Base-by-base conservation (phyloP, 768 basidiomycete species). In the Hygrocybe punicea region DNA sequence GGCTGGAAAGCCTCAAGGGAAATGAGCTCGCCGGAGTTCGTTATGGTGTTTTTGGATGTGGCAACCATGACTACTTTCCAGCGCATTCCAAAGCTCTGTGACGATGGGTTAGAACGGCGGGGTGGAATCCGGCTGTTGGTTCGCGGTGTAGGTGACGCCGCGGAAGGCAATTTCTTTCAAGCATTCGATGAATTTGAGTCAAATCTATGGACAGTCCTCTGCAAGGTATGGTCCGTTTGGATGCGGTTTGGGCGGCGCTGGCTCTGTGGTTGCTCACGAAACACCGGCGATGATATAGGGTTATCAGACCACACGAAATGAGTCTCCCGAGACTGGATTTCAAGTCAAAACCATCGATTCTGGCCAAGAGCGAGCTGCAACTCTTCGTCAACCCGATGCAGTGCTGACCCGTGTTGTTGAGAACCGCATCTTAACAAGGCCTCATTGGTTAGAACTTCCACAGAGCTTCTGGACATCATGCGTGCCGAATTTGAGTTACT, bases 31-130 rank as follows among this genome's bases (percentile, higher is more conserved):
- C 58, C 2, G 66, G 69, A 42, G 70, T 76, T 17, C 65, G 66
- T 24, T 81, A 73, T 54, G 76, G 74, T 2, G 77, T 81, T 17
- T 81, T 81, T 51, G 80, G 79, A 2, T 79, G 78, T 58, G 80
- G 80, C 4, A 77, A 81, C 64, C 69, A 68, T 45, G 80, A 81
- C 59, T 81, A 80, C 79, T 3, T 81, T 71, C 64, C 78, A 80
- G 61, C 71, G 73, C 16, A 74, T 81, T 24, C 80, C 80, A 2
- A 71, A 33, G 35, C 62, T 77, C 8, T 65, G 74, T 56, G 79
- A 81, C 61, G 63, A 66, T n/a, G 33, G 59, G 25, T 55, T 68
- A 13, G 67, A 76, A 17, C 65, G 63, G 34, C 65, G 64, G 42
- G 79, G 79, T 1, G 79, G 63, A 6, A 64, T 63, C 49, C 62